phyloP scores from a whole-genome alignment of 129 eudicot species.

The Tagetes erecta region DNA sequence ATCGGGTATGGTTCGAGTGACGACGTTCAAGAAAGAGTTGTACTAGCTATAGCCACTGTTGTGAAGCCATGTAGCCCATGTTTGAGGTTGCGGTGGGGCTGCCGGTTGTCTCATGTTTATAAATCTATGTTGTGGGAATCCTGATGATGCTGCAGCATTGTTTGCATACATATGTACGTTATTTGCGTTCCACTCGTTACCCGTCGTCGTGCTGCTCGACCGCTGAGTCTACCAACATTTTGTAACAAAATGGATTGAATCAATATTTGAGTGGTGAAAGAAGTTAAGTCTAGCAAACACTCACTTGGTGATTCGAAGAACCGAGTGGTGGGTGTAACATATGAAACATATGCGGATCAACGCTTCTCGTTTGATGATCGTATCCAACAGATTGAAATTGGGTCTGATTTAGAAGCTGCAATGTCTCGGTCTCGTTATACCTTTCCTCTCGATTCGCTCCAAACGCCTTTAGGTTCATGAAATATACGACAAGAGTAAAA shows the following conservation, averaged over 20 bases:
- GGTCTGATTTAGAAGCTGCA: constrained; percentile 63
- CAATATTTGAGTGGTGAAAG: not conserved
- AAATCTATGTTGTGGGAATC: constrained; percentile 75
- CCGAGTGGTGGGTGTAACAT: constrained; percentile 46
- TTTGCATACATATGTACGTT: constrained; percentile 41
- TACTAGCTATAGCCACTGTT: constrained; percentile 49
- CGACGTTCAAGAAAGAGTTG: constrained; percentile 45
- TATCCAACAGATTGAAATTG: constrained; percentile 54
- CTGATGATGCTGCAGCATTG: constrained; percentile 99
- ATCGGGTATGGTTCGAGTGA: too few species aligned
- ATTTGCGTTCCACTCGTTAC: constrained; percentile 23
- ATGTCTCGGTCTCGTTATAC: constrained; percentile 50
- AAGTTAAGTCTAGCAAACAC: constrained; percentile 19
- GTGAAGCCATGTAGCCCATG: constrained; percentile 45
- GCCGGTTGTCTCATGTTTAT: constrained; percentile 33
- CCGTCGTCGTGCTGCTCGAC: constrained; percentile 41
- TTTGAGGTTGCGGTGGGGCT: constrained; percentile 49
- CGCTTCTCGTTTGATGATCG: constrained; percentile 41
- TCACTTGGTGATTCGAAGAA: constrained; percentile 53
- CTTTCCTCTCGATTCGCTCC: constrained; percentile 37
- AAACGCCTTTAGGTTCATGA: constrained; percentile 25
- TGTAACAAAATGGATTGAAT: not conserved
- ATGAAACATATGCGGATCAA: constrained; percentile 47
- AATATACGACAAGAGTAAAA: not conserved
- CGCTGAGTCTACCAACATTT: constrained; percentile 39